Conservation (phyloP, 1,284 basidiomycete genomes). For the Boletus smithii region DNA sequence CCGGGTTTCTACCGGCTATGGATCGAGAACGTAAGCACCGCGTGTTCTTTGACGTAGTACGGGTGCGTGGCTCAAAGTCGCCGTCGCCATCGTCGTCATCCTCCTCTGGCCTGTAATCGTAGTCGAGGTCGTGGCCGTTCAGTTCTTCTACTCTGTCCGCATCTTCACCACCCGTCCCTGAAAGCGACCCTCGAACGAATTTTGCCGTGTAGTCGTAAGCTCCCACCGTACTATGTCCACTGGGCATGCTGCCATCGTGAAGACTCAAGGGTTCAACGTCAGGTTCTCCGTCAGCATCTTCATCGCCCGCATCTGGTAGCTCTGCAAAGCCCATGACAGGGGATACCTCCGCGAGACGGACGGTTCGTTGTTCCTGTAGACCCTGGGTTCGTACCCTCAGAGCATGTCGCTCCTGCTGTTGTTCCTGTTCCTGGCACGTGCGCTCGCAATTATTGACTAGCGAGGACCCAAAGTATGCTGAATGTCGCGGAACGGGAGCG, state of each 20-base stretch:
- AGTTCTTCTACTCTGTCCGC: conserved; percentile 25
- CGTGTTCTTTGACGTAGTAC: conserved; percentile 37
- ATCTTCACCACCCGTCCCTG: conserved; percentile 32
- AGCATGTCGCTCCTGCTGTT: conserved; percentile 33
- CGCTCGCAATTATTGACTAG: conserved; percentile 33
- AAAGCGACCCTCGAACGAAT: conserved; percentile 21
- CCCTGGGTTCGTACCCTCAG: conserved; percentile 33
- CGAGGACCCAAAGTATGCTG: conserved; percentile 31
- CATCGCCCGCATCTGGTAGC: conserved; percentile 31
- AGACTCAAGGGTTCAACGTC: conserved; percentile 31
- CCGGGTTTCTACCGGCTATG: conserved; percentile 32
- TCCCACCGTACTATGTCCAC: conserved; percentile 33
- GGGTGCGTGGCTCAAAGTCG: conserved; percentile 36
- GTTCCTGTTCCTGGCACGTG: conserved; percentile 41
- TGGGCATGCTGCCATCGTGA: conserved; percentile 14
- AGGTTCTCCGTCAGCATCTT: conserved; percentile 36
- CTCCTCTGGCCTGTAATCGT: conserved; percentile 29
- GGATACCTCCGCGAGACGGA: conserved; percentile 34
- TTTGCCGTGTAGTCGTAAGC: conserved; percentile 25
- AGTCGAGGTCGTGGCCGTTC: conserved; percentile 22
- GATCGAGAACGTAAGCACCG: conserved; percentile 38
- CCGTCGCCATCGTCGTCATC: conserved; percentile 31
- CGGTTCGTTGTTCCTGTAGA: conserved; percentile 33
- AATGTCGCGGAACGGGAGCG: conserved; percentile 35
- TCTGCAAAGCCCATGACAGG: conserved; percentile 32